Evolutionary conservation across 2,329 filamentous ascomycete species (phyloP).

Genomic region (Pyricularia grisea): DNA sequence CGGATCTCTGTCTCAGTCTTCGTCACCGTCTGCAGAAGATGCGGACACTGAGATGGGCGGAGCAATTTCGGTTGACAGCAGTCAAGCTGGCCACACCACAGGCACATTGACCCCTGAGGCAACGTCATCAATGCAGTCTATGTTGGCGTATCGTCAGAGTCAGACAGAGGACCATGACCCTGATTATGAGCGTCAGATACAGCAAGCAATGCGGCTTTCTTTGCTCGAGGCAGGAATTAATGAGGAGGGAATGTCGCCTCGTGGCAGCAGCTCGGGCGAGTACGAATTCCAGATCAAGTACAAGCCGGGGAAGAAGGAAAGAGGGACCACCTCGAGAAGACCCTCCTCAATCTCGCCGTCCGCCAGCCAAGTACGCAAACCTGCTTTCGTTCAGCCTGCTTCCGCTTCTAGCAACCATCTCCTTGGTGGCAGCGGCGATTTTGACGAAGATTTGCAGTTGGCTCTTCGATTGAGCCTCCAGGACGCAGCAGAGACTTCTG

Average conservation of each 20-base stretch:
- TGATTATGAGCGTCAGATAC: conserved; percentile 51
- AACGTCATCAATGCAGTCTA: conserved; percentile 4
- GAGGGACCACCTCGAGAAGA: conserved; percentile 8
- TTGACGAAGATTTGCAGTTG: conserved; percentile 49
- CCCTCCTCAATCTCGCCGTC: conserved; percentile 20
- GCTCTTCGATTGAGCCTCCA: conserved; percentile 52
- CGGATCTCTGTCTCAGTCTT: conserved; percentile 1
- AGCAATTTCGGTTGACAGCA: not conserved
- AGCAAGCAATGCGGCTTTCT: conserved; percentile 53
- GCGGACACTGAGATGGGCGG: conserved; percentile 21
- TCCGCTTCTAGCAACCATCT: not conserved
- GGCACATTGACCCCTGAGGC: conserved; percentile 44
- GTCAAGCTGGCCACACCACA: not conserved
- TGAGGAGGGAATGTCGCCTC: conserved; percentile 34
- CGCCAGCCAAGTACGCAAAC: conserved; percentile 10
- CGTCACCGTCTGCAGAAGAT: conserved; percentile 27
- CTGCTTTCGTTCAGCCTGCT: conserved; percentile 10
- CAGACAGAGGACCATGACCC: conserved; percentile 24
- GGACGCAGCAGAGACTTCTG: conserved; percentile 27
- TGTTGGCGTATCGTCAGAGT: not conserved
- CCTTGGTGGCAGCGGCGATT: conserved; percentile 7
- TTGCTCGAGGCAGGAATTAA: conserved; percentile 43
- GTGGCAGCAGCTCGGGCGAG: conserved; percentile 34
- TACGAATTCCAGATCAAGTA: conserved; percentile 39
- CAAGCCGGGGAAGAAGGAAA: conserved; percentile 16